Base-by-base conservation (phyloP, 2,329 filamentous ascomycete species). In the Talaromyces sp. region DNA sequence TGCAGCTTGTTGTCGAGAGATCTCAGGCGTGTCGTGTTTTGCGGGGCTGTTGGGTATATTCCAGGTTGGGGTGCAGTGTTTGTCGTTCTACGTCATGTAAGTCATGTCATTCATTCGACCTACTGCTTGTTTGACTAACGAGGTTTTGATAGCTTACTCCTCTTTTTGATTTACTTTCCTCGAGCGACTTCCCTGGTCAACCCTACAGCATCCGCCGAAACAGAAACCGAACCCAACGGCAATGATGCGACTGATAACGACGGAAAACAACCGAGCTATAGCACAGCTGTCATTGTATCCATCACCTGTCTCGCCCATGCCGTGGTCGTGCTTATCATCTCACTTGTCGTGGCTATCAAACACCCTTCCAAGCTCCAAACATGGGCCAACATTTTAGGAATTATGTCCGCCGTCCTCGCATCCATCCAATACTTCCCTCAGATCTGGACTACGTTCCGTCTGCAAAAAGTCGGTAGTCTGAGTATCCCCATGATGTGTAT, bases 401-500 rank as follows among this genome's bases (percentile, higher is more conserved):
- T 97, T 66, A 86, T 91, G 75, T 88, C 92, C 19, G 91, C 92
- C 0, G 78, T 87, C 1, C 86, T 99, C 5, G 91, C 95, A 0
- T 90, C 87, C 0, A 85, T 98, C 25, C 95, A 99, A 79, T 99
- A 98, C 78, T 82, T 99, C 17, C 95, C 95, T 0, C 95, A 99
- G 79, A 96, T 99, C 69, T 93, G 89, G 80, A 97, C 91, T 61
- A 99, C 95, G 0, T 96, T 91, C 79, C 86, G 83, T 61, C 82
- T 97, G 65, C 91, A 94, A 75, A 89, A 93, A 72, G 90, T 96
- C 1, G 93, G 93, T 63, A 97, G 93, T 76, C 81, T 99, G 71
- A 97, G 92, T 73, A 95, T 99, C 65, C 90, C 92, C 4, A 98
- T 97, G 90, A 98, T 99, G 93, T 91, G 91, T 75, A 97, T 99